phyloP scores from a whole-genome alignment of 208 protist genomes.

The Phytomonas sp. region DNA sequence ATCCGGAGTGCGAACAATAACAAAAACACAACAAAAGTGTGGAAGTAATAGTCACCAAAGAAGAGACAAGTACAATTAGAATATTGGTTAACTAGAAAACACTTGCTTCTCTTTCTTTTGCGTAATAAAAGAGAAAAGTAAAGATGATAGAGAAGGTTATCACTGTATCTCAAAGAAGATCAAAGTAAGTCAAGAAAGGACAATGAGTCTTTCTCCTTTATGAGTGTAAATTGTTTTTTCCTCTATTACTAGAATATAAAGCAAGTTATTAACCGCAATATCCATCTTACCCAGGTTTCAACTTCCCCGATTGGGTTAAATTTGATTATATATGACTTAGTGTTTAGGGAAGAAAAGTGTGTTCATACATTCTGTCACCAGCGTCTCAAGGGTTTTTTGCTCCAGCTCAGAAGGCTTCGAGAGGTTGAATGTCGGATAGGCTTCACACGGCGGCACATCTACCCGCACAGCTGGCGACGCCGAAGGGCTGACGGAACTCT shows the following conservation, averaged over 20 bases:
- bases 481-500: slow-evolving; percentile 1
- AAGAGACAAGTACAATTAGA: slow-evolving; percentile 3
- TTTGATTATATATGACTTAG: not conserved
- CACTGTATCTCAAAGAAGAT: not conserved
- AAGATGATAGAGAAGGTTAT: not conserved
- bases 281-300: not conserved
- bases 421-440: slow-evolving; percentile 59
- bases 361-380: slow-evolving; percentile 54
- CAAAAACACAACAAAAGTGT: slow-evolving; percentile 13
- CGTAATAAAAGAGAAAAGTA: not conserved
- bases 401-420: slow-evolving; percentile 55
- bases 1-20: slow-evolving; percentile 33
- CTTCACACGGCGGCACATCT: slow-evolving; percentile 32
- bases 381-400: slow-evolving; percentile 61
- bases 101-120: not conserved
- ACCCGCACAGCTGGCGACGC: not conserved
- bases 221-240: not conserved
- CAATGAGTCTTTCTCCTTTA: not conserved
- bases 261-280: not conserved
- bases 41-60: slow-evolving; percentile 9
- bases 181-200: not conserved
- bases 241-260: not conserved
- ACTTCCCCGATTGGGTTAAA: not conserved
- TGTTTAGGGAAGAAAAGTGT: slow-evolving; percentile 42
- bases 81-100: slow-evolving; percentile 2